phyloP scores from a whole-genome alignment of 768 basidiomycete species.

The Austroboletus festivus region DNA sequence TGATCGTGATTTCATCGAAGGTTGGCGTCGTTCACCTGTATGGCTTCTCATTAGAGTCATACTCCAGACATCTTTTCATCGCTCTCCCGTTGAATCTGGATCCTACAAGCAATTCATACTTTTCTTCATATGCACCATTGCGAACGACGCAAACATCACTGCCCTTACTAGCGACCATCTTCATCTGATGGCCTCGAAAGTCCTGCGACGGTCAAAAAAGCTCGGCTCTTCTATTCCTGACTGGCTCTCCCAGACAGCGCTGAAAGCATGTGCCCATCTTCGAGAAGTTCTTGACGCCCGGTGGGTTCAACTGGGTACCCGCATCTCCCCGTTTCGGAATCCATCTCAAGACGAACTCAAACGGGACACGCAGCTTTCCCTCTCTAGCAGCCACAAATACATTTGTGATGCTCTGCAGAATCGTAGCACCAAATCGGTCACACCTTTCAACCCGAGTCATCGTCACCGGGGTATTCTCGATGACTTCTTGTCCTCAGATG shows the following conservation, averaged over 20 bases:
- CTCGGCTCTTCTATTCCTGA: slow-evolving; percentile 12
- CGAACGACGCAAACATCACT: slow-evolving; percentile 16
- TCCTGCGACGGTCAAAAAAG: slow-evolving; percentile 17
- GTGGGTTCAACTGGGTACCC: slow-evolving; percentile 26
- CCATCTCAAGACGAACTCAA: slow-evolving; percentile 1
- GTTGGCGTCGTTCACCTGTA: slow-evolving; percentile 5
- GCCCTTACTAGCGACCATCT: slow-evolving; percentile 20
- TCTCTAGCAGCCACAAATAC: slow-evolving; percentile 28
- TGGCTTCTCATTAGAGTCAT: slow-evolving; percentile 29
- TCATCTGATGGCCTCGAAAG: slow-evolving; percentile 20
- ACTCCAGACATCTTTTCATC: neutral
- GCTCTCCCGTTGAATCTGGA: neutral
- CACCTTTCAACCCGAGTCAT: neutral
- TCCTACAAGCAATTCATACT: slow-evolving; percentile 48
- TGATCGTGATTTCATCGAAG: neutral
- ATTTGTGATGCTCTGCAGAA: slow-evolving; percentile 19
- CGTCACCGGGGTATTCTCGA: slow-evolving; percentile 2
- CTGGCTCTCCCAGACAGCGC: slow-evolving; percentile 37
- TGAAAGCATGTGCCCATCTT: slow-evolving; percentile 28
- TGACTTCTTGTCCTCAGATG: slow-evolving; percentile 7
- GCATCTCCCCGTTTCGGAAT: slow-evolving; percentile 17
- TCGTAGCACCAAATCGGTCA: slow-evolving; percentile 9
- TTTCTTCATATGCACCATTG: slow-evolving; percentile 32
- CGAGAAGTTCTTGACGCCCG: slow-evolving; percentile 26
- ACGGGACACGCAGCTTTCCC: slow-evolving; percentile 33